Base-by-base conservation (phyloP, 805 yeast species). In the Lachancea kluyveri region DNA sequence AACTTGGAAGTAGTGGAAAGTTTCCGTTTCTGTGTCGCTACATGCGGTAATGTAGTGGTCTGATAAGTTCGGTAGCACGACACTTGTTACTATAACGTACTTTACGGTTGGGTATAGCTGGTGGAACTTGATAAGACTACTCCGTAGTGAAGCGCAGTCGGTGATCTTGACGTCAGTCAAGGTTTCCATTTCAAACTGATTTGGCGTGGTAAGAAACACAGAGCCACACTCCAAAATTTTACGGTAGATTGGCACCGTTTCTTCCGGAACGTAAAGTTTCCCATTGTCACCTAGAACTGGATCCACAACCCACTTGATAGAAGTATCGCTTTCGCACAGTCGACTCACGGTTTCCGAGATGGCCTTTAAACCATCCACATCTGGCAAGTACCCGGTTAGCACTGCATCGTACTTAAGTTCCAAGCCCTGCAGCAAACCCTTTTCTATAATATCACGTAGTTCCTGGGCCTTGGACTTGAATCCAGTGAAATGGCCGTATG, bases 201-300 rank as follows among this genome's bases (percentile, higher is more conserved):
- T 82, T 1, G 92, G 90, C 0, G 87, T 77, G 2, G 72, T 68
- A 21, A 79, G 45, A 24, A 65, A 63, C 1, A 81, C 68, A 13
- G 43, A 36, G 3, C 70, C 70, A 4, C 58, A 49, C 8, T 36
- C 33, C 21, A 80, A 50, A n/a, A 78, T 57, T 8, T 62, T 40
- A 42, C 64, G 61, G 48, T 79, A 79, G 2, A 67, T 54, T 0
- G 73, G 72, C 0, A 79, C 61, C 16, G 78, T 67, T 8, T 61
- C 68, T 33, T 67, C 69, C 36, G 68, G 68, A 1, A 90, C 95
- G 52, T 90, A 90, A 3, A 87, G 57, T 36, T 64, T 68, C 1
- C 95, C 96, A 45, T 85, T 79, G 51, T 90, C 97, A 8, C 97
- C 97, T 53, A 90, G 60, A 1, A 90, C 92, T 1, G 97, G 97